Evolutionary conservation across 106 monocot genomes (phyloP).

Genomic region (Gastrodia elata): DNA sequence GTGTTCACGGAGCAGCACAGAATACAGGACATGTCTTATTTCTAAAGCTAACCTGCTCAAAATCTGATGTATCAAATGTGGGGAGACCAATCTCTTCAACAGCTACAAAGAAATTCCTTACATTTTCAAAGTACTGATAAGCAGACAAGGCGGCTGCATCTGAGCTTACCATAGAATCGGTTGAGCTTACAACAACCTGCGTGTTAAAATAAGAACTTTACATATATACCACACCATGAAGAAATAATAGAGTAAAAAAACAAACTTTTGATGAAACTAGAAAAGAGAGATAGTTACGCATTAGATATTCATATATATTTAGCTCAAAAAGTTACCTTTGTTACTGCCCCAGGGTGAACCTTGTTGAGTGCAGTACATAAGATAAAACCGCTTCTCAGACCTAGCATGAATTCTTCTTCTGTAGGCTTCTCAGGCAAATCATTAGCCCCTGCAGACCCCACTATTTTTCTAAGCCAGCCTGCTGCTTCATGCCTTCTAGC

Average conservation of each 20-base stretch:
- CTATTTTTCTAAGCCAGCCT: slow-evolving; percentile 68
- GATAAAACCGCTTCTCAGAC: no score
- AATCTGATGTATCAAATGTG: no score
- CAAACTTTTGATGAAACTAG: no score
- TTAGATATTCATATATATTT: no score
- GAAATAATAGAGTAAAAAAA: neutral
- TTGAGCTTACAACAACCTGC: slow-evolving; percentile 12
- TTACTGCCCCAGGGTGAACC: no score
- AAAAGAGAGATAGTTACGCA: no score
- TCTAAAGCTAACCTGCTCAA: slow-evolving; percentile 4
- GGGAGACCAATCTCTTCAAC: no score
- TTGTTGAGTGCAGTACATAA: no score
- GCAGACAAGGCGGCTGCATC: slow-evolving; percentile 41
- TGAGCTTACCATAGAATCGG: slow-evolving; percentile 3
- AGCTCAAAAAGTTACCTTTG: no score
- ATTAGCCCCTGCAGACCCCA: slow-evolving; percentile 41
- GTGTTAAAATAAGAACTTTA: no score
- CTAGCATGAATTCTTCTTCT: no score
- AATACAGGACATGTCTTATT: slow-evolving; percentile 18
- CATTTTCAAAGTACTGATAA: slow-evolving; percentile 48
- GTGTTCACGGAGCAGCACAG: neutral
- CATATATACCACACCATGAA: no score
- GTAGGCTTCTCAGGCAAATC: slow-evolving; percentile 83
- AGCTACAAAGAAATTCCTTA: slow-evolving; percentile 40
- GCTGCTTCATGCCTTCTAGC: slow-evolving; percentile 76